Percentiles rank a stretch among this genome's conserved stretches.
phyloP scores from a whole-genome alignment of 129 eudicot genomes.

The Lactuca saligna region DNA sequence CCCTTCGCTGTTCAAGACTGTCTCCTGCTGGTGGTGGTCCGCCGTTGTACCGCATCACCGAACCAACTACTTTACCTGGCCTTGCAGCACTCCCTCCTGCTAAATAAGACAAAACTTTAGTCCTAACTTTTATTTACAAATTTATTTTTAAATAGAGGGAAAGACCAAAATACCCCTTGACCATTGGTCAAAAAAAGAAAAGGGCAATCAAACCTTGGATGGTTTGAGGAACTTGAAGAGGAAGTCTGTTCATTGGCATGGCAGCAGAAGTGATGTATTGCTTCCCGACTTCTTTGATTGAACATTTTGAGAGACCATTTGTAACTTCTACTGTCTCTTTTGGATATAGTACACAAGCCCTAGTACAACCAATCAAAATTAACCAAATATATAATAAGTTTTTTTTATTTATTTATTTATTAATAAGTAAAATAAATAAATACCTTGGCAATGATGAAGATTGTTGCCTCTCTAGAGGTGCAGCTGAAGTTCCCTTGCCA shows the following conservation, averaged over 20 bases:
- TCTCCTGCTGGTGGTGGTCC: slow-evolving; percentile 59
- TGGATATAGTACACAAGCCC: slow-evolving; percentile 82
- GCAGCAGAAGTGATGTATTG: slow-evolving; percentile 47
- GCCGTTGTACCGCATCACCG: slow-evolving; percentile 62
- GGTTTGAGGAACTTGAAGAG: slow-evolving; percentile 74
- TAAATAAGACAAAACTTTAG: not conserved
- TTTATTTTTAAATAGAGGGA: not conserved
- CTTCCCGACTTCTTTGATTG: slow-evolving; percentile 74
- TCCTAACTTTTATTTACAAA: too few relatives aligned
- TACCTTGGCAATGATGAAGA: slow-evolving; percentile 89
- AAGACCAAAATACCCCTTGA: not conserved
- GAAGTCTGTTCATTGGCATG: slow-evolving; percentile 68
- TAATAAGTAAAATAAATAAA: too few relatives aligned
- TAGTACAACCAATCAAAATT: slow-evolving; percentile 27
- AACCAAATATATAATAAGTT: not conserved
- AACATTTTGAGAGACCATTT: slow-evolving; percentile 72
- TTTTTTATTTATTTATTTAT: not conserved
- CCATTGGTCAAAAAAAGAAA: not conserved
- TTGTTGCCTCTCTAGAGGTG: slow-evolving; percentile 89
- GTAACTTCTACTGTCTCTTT: slow-evolving; percentile 71
- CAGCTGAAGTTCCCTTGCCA: slow-evolving; percentile 74
- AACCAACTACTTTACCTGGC: slow-evolving; percentile 83
- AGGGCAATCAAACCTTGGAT: slow-evolving; percentile 49
- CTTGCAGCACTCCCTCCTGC: slow-evolving; percentile 79
- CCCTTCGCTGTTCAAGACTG: slow-evolving; percentile 66